A percentile compares a stretch with the other conserved stretches of the same genome.
Conservation (phyloP, 1,284 basidiomycete species). For the Kalmanozyma brasiliensis region DNA sequence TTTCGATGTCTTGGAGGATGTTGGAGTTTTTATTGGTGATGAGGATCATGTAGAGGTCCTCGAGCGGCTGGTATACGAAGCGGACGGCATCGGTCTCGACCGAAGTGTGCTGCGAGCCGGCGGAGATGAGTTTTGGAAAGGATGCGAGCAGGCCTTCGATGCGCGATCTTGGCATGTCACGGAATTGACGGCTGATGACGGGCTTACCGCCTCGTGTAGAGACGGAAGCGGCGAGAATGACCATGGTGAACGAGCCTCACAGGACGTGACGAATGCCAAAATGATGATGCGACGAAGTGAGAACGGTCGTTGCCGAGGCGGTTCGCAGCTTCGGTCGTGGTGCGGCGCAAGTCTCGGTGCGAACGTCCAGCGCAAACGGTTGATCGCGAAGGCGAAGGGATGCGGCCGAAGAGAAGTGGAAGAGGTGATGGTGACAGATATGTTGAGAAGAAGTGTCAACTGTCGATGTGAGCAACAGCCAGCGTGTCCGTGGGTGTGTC, state of each 20-base stretch:
- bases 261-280: no score
- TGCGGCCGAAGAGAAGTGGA: no score
- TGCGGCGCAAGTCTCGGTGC: no score
- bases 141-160: conserved; percentile 95
- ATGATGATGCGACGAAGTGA: not conserved
- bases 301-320: not conserved
- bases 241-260: no score
- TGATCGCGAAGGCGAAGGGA: no score
- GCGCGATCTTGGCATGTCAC: conserved; percentile 88
- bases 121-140: conserved; percentile 97
- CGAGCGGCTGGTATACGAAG: conserved; percentile 97
- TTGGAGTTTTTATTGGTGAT: conserved; percentile 99
- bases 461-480: conserved; percentile 11
- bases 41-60: conserved; percentile 96
- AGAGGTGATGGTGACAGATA: conserved; percentile 3
- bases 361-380: no score
- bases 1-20: conserved; percentile 97
- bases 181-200: conserved; percentile 94
- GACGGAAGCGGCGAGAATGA: conserved; percentile 91
- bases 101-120: conserved; percentile 95
- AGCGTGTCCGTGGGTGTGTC: conserved; percentile 15
- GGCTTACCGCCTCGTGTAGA: conserved; percentile 93
- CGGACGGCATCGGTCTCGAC: conserved; percentile 72
- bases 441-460: conserved; percentile 20
- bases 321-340: no score